Conservation (phyloP, 2,329 filamentous ascomycete genomes). For the Sphaerulina vaccinii region DNA sequence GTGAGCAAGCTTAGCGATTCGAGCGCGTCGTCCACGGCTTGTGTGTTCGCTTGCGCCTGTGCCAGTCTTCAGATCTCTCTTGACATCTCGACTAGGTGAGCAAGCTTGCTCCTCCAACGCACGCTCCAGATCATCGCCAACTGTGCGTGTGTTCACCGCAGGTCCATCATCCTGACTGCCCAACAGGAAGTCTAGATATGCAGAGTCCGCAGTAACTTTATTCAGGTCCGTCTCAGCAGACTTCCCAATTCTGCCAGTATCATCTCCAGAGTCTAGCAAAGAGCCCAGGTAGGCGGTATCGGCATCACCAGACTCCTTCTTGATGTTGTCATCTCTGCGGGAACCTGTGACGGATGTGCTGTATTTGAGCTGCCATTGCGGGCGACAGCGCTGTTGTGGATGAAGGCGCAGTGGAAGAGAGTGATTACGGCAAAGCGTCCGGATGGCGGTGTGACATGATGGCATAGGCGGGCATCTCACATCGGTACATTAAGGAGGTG, state of each 20-base stretch:
- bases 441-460: constrained; percentile 32
- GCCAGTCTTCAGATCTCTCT: too few species aligned
- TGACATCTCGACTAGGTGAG: too few species aligned
- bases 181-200: constrained; percentile 14
- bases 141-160: too few species aligned
- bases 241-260: background rate
- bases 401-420: background rate
- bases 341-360: background rate
- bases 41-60: too few species aligned
- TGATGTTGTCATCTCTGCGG: constrained; percentile 1
- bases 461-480: constrained; percentile 39
- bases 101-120: too few species aligned
- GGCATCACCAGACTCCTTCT: background rate
- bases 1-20: too few species aligned
- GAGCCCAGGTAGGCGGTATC: constrained; percentile 12
- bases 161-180: too few species aligned
- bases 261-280: constrained; percentile 6
- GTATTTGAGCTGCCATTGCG: background rate
- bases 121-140: too few species aligned
- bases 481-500: background rate
- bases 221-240: constrained; percentile 1
- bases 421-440: constrained; percentile 24
- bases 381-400: background rate
- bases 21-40: too few species aligned
- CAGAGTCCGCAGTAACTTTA: constrained; percentile 3